Conservation (phyloP, 1,284 basidiomycete genomes). For the Phenoliferia sp. region DNA sequence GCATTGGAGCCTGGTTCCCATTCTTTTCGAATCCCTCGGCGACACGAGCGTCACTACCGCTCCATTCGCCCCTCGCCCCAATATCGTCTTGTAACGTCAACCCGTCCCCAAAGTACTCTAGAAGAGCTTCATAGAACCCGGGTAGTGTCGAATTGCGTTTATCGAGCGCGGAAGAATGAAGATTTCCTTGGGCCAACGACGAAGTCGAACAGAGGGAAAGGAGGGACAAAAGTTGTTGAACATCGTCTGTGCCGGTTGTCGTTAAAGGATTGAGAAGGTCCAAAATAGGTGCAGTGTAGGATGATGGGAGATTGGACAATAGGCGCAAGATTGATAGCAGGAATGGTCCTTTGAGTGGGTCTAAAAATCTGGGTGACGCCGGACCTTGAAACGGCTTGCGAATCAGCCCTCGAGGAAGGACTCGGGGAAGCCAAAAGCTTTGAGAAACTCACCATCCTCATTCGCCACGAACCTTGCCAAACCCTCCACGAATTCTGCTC, state of each 20-base stretch:
- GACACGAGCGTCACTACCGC: neutral
- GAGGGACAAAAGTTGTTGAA: neutral
- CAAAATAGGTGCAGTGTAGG: neutral
- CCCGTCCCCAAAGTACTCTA: neutral
- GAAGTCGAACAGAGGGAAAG: neutral
- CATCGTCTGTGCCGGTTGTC: too few relatives aligned
- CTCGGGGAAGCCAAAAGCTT: neutral
- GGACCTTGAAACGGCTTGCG: neutral
- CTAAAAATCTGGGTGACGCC: neutral
- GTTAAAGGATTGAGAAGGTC: too few relatives aligned
- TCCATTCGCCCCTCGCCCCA: neutral
- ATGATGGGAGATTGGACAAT: neutral
- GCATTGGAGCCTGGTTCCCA: neutral
- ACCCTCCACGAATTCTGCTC: neutral
- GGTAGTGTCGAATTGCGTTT: neutral
- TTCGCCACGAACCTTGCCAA: neutral
- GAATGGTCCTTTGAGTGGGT: slow-evolving; percentile 6
- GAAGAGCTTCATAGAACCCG: neutral
- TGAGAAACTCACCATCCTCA: neutral
- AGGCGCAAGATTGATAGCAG: slow-evolving; percentile 14
- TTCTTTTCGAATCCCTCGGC: neutral
- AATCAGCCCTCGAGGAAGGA: neutral
- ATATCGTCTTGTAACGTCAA: too few relatives aligned
- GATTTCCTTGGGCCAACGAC: neutral
- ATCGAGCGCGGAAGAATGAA: neutral